Percentiles rank a stretch among this genome's conserved stretches.
phyloP scores from a whole-genome alignment of 2,329 filamentous ascomycete species.

The Fusarium sp. region DNA sequence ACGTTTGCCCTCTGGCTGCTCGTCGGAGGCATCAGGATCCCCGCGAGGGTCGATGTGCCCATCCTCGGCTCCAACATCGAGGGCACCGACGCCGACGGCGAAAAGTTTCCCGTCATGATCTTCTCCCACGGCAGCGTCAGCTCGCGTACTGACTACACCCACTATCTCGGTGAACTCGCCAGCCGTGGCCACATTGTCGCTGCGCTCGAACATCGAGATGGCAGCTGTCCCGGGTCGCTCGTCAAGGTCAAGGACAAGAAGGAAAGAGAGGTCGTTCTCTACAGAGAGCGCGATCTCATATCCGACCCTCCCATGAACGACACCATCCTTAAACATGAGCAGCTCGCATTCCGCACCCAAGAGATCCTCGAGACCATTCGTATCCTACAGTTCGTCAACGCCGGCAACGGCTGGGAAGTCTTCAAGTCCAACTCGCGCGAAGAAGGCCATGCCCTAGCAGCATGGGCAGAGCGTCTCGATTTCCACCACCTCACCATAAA shows the following conservation, averaged over 20 bases:
- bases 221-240: slow-evolving; percentile 60
- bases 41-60: slow-evolving; percentile 60
- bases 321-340: slow-evolving; percentile 55
- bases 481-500: slow-evolving; percentile 65
- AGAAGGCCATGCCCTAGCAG: slow-evolving; percentile 60
- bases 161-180: slow-evolving; percentile 63
- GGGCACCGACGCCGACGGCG: slow-evolving; percentile 8
- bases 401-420: slow-evolving; percentile 51
- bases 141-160: slow-evolving; percentile 63
- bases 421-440: slow-evolving; percentile 57
- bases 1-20: slow-evolving; percentile 56
- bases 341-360: slow-evolving; percentile 63
- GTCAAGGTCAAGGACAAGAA: slow-evolving; percentile 49
- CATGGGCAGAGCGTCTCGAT: slow-evolving; percentile 67
- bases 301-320: slow-evolving; percentile 50
- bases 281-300: slow-evolving; percentile 50
- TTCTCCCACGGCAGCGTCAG: slow-evolving; percentile 66
- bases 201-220: slow-evolving; percentile 65
- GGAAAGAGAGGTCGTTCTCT: slow-evolving; percentile 49
- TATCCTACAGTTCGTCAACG: slow-evolving; percentile 56
- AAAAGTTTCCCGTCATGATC: slow-evolving; percentile 58
- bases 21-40: slow-evolving; percentile 59
- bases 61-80: slow-evolving; percentile 46
- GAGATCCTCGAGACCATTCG: slow-evolving; percentile 61
- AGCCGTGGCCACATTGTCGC: slow-evolving; percentile 62